Evolutionary conservation across 2,329 filamentous ascomycete genomes (phyloP), one percentile per base, ranked within the genome.

Genomic region (Colletotrichum sp.): DNA sequence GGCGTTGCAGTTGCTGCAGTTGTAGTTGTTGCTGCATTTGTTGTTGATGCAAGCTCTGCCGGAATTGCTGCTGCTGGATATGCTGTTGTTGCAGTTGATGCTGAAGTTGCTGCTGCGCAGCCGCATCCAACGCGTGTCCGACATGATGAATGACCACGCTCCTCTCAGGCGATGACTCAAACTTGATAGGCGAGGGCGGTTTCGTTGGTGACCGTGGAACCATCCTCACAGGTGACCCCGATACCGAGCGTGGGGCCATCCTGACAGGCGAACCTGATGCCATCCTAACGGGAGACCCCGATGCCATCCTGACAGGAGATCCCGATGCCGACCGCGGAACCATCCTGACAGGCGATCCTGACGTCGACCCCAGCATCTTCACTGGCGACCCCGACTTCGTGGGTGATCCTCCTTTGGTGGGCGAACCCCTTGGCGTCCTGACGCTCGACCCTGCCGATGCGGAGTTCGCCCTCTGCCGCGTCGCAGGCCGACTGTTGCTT

Each of bases 391-490:
- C 34, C 16, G 16, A 4, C 68, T 66, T 75, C 15, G 32, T 7
- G 10, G 68, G 36, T 3, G 72, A 71, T 13, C 30, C 39, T 3
- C 43, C 43, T 16, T 69, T 76, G 4, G 70, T 66, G 4, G 74
- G 70, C 27, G 74, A 76, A 2, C 12, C 70, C 5, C 71, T 58
- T 5, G 71, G 74, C 12, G 74, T 76, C 52, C 39, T 70, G 22
- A 77, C 48, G 32, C 75, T 76, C 39, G 76, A 77, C 15, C 72
- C 76, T 13, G 67, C 71, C 22, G 75, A 77, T 3, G 80, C 79
- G 1, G 82, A 80, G 0, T 82, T 80, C 61, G 81, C 82, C 77
- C 79, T 80, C 75, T 83, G 81, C 67, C 80, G 81, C 68, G 80
- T 81, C 1, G 77, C 66, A 5, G 74, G 74, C 15, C 74, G 56